Evolutionary conservation across 345 rosid genomes (phyloP), one percentile per base, ranked within the genome.

Genomic region (Salix dunnii): DNA sequence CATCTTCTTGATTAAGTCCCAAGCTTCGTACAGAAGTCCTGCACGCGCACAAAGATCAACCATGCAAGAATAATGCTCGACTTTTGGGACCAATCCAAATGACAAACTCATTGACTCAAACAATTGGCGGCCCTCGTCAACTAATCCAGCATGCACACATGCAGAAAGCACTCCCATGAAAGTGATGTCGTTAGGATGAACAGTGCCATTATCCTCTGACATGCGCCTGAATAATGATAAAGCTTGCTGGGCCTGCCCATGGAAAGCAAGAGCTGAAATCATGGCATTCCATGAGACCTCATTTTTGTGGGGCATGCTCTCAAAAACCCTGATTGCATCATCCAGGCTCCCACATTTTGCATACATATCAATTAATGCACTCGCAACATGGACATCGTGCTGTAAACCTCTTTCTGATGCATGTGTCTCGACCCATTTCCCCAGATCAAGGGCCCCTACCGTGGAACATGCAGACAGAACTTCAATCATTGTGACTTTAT

Each of bases 51-150:
- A 74, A 67, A 94, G 97, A 82, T 94, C 98, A 70, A 92, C 89
- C 85, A 92, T 87, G 88, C 92, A 92, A 82, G 98, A 88, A 85
- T 85, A 90, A 81, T 94, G 98, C 89, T 92, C 97, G 49, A 91
- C 84, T 79, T 85, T 91, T 7, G 97, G 98, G 21, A 83, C 88
- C 82, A 94, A 81, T 65, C 98, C 97, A 80, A 84, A 94, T 36
- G 79, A 70, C 1, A 76, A 77, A 65, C 75, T 86, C 97, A 92
- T 94, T 84, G 87, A 66, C 71, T 86, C 43, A 40, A 40, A 40
- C 43, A 40, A 40, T 40, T 40, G 43, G 43, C 43, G 43, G 43
- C 12, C 43, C 43, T 40, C 43, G 11, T 40, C 43, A 40, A 40
- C 43, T 9, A 40, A 40, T 9, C 43, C 43, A 2, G 3, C 43